phyloP scores from a whole-genome alignment of 2,329 filamentous ascomycete species.

The Botrytis squamosa region DNA sequence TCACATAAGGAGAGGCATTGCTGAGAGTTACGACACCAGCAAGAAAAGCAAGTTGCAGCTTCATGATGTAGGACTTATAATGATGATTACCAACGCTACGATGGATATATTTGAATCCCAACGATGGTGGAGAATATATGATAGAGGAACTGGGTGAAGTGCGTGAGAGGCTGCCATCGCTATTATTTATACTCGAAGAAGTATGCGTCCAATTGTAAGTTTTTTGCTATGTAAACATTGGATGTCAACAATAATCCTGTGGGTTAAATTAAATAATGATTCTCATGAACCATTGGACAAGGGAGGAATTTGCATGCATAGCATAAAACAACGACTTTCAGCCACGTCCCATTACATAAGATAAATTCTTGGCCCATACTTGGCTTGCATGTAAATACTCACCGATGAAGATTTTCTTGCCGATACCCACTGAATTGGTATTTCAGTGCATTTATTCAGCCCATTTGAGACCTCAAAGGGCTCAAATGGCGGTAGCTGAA shows the following conservation, averaged over 20 bases:
- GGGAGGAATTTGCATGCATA: slow-evolving; percentile 5
- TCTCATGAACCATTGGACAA: not conserved
- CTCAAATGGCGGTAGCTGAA: not conserved
- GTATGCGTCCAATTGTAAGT: not conserved
- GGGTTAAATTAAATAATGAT: not conserved
- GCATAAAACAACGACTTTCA: not conserved
- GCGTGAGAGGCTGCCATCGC: not conserved
- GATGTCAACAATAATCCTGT: not conserved
- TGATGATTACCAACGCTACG: not conserved
- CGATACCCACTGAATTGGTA: not conserved
- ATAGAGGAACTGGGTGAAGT: not conserved
- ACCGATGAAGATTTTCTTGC: not conserved
- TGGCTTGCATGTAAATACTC: slow-evolving; percentile 1
- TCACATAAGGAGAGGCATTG: slow-evolving; percentile 14
- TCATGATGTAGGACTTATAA: not conserved
- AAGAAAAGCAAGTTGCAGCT: not conserved
- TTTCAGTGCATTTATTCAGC: not conserved
- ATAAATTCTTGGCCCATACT: slow-evolving; percentile 1
- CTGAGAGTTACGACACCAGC: slow-evolving; percentile 10
- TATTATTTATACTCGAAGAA: not conserved
- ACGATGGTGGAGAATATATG: not conserved
- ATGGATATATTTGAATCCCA: not conserved
- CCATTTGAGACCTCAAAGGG: not conserved
- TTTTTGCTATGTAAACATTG: not conserved
- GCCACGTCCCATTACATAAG: not conserved